These are phyloP conservation scores for Fremontodendron californicum DNA, from an alignment of 345 rosid genomes.

Conservation along the genomic window DNA sequence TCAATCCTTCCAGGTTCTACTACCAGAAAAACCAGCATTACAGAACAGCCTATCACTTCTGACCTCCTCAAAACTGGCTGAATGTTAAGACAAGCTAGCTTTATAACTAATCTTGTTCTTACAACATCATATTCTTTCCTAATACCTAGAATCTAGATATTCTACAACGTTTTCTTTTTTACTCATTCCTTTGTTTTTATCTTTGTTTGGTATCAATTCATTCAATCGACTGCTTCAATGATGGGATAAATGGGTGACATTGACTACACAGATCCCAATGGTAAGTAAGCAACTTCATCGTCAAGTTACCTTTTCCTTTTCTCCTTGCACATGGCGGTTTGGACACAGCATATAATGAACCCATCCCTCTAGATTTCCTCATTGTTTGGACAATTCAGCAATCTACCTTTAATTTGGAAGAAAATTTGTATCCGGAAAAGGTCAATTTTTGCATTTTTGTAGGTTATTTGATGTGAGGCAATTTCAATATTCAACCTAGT, in stretches of 20 bases:
- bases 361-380: background rate
- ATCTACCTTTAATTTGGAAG: background rate
- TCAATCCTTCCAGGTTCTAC: background rate
- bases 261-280: no score
- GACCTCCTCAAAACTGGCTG: conserved; percentile 34
- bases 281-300: conserved; percentile 24
- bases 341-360: background rate
- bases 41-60: conserved; percentile 36
- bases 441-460: background rate
- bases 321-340: background rate
- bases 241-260: no score
- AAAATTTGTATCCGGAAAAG: background rate
- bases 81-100: conserved; percentile 24
- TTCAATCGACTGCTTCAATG: no score
- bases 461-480: background rate
- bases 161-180: background rate
- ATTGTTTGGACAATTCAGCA: background rate
- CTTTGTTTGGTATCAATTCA: no score
- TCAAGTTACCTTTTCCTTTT: background rate
- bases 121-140: no score
- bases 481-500: background rate
- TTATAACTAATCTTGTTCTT: background rate
- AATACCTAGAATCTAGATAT: background rate
- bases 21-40: conserved; percentile 8
- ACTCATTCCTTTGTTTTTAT: background rate